A percentile compares a stretch with the other conserved stretches of the same genome.
Conservation (phyloP, 1,139 yeast species). For the Komagataea norvegica region DNA sequence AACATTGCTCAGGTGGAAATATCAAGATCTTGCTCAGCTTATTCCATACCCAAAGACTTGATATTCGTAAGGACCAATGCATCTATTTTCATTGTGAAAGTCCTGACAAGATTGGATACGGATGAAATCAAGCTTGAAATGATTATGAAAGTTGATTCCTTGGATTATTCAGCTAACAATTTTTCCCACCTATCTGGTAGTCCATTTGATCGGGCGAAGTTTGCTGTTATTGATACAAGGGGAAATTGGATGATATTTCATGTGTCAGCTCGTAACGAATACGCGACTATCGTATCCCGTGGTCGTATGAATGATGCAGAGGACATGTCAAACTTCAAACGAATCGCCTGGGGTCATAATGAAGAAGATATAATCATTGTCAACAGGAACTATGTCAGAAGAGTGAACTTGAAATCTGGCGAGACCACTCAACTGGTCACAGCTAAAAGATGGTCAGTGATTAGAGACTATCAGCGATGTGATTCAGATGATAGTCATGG, state of each 20-base stretch:
- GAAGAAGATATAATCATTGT: conserved; percentile 35
- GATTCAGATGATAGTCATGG: conserved; percentile 26
- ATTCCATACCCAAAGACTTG: conserved; percentile 5
- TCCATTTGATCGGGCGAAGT: conserved; percentile 35
- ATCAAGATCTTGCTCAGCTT: conserved; percentile 18
- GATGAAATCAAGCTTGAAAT: not conserved
- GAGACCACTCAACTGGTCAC: conserved; percentile 37
- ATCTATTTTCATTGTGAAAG: conserved; percentile 9
- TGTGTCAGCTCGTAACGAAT: conserved; percentile 21
- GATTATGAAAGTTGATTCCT: not conserved
- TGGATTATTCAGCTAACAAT: conserved; percentile 21
- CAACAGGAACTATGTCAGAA: conserved; percentile 42
- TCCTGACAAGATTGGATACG: not conserved
- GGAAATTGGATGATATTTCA: conserved; percentile 48
- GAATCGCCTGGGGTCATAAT: conserved; percentile 40
- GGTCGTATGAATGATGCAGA: conserved; percentile 38
- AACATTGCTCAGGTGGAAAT: conserved; percentile 40
- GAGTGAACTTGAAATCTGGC: conserved; percentile 28
- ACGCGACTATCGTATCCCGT: conserved; percentile 8
- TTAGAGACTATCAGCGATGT: conserved; percentile 42
- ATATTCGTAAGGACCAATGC: conserved; percentile 14
- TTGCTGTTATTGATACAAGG: conserved; percentile 45
- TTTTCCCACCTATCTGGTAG: conserved; percentile 46
- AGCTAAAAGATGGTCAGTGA: conserved; percentile 53
- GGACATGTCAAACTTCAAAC: conserved; percentile 56